These are phyloP conservation scores for Lachnum nothofagi DNA, from an alignment of 2,329 filamentous ascomycete genomes.

Conservation along the genomic window DNA sequence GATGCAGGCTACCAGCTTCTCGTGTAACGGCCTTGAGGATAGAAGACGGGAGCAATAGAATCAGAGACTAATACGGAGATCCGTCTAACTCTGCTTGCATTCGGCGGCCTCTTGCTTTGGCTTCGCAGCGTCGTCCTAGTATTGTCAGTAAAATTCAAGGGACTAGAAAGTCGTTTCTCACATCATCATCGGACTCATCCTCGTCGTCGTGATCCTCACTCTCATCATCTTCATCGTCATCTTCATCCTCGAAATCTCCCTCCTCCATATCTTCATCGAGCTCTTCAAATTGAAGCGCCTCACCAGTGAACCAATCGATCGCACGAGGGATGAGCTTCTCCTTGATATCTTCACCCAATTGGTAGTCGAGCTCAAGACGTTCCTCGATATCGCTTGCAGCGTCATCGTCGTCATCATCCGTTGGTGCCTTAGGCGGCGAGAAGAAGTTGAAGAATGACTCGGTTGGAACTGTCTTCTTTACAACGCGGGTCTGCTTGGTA, in stretches of 20 bases:
- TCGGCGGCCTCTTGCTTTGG: conserved; percentile 91
- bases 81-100: conserved; percentile 83
- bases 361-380: conserved; percentile 95
- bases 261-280: conserved; percentile 78
- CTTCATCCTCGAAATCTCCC: conserved; percentile 78
- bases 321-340: conserved; percentile 98
- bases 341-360: conserved; percentile 98
- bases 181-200: conserved; percentile 73
- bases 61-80: background rate
- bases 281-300: conserved; percentile 95
- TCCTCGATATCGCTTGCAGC: conserved; percentile 90
- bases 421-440: conserved; percentile 83
- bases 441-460: conserved; percentile 96
- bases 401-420: conserved; percentile 64
- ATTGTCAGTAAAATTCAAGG: conserved; percentile 19
- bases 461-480: conserved; percentile 98
- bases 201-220: conserved; percentile 74
- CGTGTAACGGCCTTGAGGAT: background rate
- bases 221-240: conserved; percentile 84
- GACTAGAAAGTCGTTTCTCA: conserved; percentile 36
- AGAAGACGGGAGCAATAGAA: background rate
- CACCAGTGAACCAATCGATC: conserved; percentile 98
- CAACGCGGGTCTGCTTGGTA: conserved; percentile 97
- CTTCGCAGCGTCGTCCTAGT: conserved; percentile 77
- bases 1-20: conserved; percentile 10